Evolutionary conservation across 768 basidiomycete genomes (phyloP), one percentile per base, ranked within the genome.

Genomic region (Rhodosporidiobolus odoratus): DNA sequence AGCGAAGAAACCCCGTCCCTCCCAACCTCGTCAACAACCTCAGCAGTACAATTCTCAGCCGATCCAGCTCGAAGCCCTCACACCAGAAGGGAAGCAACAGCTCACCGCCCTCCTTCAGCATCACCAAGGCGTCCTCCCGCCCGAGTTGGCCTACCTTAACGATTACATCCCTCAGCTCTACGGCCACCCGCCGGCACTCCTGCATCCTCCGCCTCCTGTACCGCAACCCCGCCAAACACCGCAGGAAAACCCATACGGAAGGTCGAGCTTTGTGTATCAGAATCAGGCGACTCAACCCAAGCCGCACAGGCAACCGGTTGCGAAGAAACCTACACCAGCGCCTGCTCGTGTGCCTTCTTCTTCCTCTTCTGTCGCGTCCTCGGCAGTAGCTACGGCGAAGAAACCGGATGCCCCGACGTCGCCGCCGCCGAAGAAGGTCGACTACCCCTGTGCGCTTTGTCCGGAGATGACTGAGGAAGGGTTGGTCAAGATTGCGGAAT

Each of bases 361-460:
- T 13, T 34, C 58, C 30, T 45, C 43, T 16, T 12, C 10, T n/a
- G 4, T 3, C 35, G 54, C 45, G 16, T 16, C 57, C 6, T 3
- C 65, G 27, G 1, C 60, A 2, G 43, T 19, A 7, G 23, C 61
- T 10, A 27, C 37, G 8, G 23, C 43, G 0, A 4, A 12, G 27
- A 35, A 21, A 4, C 17, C 62, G 13, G 38, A 38, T 21, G 4
- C 53, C 16, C 40, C 52, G 4, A 4, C 40, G 7, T 54, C 63
- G 19, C n/a, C 58, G 3, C 38, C 57, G 23, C 32, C 57, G n/a
- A 62, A 66, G 50, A 52, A 67, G 47, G 41, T 41, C 2, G 67
- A 61, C 0, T 76, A 58, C 35, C 50, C 62, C 12, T 76, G 76
- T 60, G 73, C 75, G 0, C 67, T 78, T 7, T 78, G 78, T 37